Base-by-base conservation (phyloP, 148 eudicot genomes). In the Rheum nobile region DNA sequence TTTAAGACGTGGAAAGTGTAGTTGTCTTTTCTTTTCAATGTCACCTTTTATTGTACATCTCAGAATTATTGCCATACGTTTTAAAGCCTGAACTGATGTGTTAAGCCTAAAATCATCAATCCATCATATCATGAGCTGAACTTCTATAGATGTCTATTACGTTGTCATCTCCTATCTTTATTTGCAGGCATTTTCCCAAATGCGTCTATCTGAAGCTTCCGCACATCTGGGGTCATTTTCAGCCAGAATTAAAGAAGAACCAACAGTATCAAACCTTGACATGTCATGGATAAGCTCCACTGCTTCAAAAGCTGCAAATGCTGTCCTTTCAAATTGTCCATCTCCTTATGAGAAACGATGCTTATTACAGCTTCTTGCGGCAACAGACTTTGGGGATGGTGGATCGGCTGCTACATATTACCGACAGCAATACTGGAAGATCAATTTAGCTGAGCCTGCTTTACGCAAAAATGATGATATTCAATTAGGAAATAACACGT, bases 331-430 rank as follows among this genome's bases (percentile, higher is more conserved):
- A 70, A 86, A 84, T 29, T 91, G 98, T 72, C 97, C 96, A 48
- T 91, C 98, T 38, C 96, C 98, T 57, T 95, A 91, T 80, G 98
- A 95, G 77, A 91, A 84, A 80, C 86, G 93, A 82, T 89, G 98
- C 83, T 87, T 95, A 77, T 80, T 95, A 73, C 85, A 88, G 80
- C 96, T 91, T 68, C 96, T 91, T 75, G 86, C 91, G 77, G 85
- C 89, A 57, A 83, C 96, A 34, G 96, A 95, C 79, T 95, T 95
- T 72, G 89, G 90, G 72, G 98, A 95, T 78, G 96, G 93, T 39
- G 97, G 97, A 77, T 87, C 82, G 80, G 84, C 83, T 77, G 84
- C 86, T 77, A 76, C 88, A 76, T 71, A 89, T 77, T 95, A 87
- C 80, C 83, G 82, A n/a, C 90, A 87, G 55, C 85, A 84, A 74